Base-by-base conservation (phyloP, 2,329 filamentous ascomycete species). In the Colletotrichum sp. region DNA sequence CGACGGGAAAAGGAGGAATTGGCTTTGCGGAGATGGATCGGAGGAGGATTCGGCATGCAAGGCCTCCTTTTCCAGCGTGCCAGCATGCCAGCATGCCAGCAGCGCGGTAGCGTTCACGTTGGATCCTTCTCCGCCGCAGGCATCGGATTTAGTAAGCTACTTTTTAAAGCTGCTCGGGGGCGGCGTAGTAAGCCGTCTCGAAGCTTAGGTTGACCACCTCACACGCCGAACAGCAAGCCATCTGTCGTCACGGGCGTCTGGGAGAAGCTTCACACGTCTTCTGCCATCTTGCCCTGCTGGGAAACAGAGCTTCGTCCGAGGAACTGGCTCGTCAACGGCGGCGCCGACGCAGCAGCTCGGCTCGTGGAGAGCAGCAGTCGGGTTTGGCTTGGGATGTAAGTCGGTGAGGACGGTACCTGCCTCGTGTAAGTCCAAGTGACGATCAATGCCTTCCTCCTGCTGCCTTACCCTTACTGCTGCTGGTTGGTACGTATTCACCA, bases 161-260 rank as follows among this genome's bases (percentile, higher is more conserved):
- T 26, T 52, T 15, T 55, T 67, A 39, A 18, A 32, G 39, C 64
- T 67, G 44, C 26, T 67, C 13, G n/a, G 39, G 39, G 64, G 64
- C 64, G 49, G 66, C 66, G 66, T 66, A 66, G 63, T 44, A 66
- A 28, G 16, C n/a, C 32, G 26, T 44, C 30, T 60, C 66, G 68
- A 63, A 63, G 68, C 57, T 62, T 63, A 63, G 68, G 68, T 63
- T 52, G 28, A 63, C 68, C 57, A 63, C 71, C 57, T 67, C 71
- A 55, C 39, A 52, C n/a, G 30, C 59, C 59, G 69, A 32, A 52
- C 69, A 39, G n/a, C 62, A 64, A 64, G 13, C 62, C 30, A 21
- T 30, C n/a, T 32, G 26, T 30, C 44, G 49, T 72, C 55, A 52
- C 24, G 24, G 24, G 71, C 55, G 55, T 30, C 59, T 30, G 18